These are phyloP conservation scores for Suhomyces sp. DNA, from an alignment of 805 yeast genomes.

Conservation along the genomic window DNA sequence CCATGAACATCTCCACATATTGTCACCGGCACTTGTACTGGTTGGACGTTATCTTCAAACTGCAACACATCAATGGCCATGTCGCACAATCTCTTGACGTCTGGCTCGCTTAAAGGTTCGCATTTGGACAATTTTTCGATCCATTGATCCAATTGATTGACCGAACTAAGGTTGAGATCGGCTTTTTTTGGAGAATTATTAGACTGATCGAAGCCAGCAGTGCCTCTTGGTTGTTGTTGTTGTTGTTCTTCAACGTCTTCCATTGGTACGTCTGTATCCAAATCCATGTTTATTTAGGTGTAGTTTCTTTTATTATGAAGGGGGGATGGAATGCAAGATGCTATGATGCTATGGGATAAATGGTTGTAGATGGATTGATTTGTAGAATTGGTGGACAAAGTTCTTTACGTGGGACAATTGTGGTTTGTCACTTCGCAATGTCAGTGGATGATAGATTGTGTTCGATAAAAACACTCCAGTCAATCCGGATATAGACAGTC, in stretches of 20 bases:
- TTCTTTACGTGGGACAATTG: neutral
- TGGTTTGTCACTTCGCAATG: neutral
- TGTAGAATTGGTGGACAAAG: neutral
- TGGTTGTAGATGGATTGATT: neutral
- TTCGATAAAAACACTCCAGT: neutral
- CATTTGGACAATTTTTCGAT: slow-evolving; percentile 75
- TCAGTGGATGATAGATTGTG: neutral
- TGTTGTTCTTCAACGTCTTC: slow-evolving; percentile 63
- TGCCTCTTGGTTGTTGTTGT: slow-evolving; percentile 8
- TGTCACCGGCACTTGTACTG: slow-evolving; percentile 92
- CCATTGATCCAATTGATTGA: slow-evolving; percentile 82
- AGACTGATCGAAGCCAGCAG: slow-evolving; percentile 6
- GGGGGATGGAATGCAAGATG: neutral
- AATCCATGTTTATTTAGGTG: slow-evolving; percentile 49
- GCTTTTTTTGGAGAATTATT: slow-evolving; percentile 27
- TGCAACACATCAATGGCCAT: slow-evolving; percentile 91
- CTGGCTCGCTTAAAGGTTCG: slow-evolving; percentile 76
- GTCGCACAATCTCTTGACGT: slow-evolving; percentile 74
- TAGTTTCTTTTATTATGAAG: neutral
- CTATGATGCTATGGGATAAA: neutral
- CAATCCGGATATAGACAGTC: neutral
- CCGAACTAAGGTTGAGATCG: slow-evolving; percentile 34
- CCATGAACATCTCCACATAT: slow-evolving; percentile 98
- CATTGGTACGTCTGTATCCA: slow-evolving; percentile 82
- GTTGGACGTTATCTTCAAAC: slow-evolving; percentile 92